Conservation (phyloP, 2,329 filamentous ascomycete species). For the Diplodia scrobiculata region DNA sequence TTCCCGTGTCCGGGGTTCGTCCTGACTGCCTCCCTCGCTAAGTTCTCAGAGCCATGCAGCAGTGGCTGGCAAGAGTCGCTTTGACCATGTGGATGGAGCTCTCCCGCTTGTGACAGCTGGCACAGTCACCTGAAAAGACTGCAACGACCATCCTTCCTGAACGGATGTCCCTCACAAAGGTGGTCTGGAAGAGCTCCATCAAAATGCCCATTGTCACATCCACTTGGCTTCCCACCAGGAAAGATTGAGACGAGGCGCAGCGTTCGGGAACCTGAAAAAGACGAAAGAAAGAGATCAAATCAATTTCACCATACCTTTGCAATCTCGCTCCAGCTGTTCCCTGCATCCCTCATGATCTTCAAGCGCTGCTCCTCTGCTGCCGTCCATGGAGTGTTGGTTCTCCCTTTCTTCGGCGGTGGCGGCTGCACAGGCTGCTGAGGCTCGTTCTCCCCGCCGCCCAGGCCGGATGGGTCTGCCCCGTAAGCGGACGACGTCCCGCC, state of each 20-base stretch:
- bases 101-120: not conserved
- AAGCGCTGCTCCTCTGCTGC: slow-evolving; percentile 88
- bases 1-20: not conserved
- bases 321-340: slow-evolving; percentile 96
- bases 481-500: slow-evolving; percentile 9
- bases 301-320: slow-evolving; percentile 69
- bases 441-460: slow-evolving; percentile 11
- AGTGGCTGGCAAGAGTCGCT: not conserved
- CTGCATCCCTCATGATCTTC: slow-evolving; percentile 90
- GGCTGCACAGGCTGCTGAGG: slow-evolving; percentile 30
- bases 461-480: slow-evolving; percentile 12
- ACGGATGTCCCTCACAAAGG: not conserved
- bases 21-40: not conserved
- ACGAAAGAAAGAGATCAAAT: not conserved
- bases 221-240: not conserved
- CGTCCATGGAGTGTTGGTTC: slow-evolving; percentile 99
- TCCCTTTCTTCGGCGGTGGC: slow-evolving; percentile 75
- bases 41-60: not conserved
- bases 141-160: not conserved
- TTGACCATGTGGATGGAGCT: not conserved
- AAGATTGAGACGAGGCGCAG: not conserved
- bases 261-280: not conserved
- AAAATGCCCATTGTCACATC: not conserved
- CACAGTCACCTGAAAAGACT: not conserved
- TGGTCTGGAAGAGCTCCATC: not conserved